Evolutionary conservation across 148 eudicot genomes (phyloP), one percentile per base, ranked within the genome.

Genomic region (Fagopyrum esculentum): DNA sequence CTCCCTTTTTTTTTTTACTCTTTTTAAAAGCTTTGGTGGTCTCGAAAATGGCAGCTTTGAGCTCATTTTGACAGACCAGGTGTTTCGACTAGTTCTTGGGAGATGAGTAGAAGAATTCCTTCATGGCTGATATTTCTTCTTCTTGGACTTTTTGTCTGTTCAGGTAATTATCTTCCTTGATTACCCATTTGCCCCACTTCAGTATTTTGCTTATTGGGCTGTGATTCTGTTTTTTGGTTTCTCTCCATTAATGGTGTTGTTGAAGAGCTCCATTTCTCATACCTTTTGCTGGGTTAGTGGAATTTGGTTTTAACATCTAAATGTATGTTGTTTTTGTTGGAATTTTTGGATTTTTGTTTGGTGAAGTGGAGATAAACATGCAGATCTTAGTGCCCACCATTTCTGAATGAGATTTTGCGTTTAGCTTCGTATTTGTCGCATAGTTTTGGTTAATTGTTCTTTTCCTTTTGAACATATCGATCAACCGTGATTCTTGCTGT

Each of bases 121-220:
- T 77, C 74, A 45, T 71, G 56, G 69, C 80, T 81, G 47, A 29
- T 77, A 50, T 59, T 81, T 76, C 71, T 88, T 59, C 82, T 81
- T 6, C 74, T 84, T 49, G 78, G 75, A 64, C 74, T 80, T 79
- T 73, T 82, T 73, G 77, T 87, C 81, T 78, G 61, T 81, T 86
- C 87, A 85, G 96, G 96, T 91, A 82, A 54, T 55, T 15, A 11
- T 9, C 30, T 57, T 55, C 66, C 47, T 73, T 9, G 4, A 9
- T 9, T 60, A 7, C 66, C 35, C 43, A 59, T 22, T 60, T 60
- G 30, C 66, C 79, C 68, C 51, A 75, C 70, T 59, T 75, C 12
- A 35, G 40, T 54, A 35, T 4, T 26, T 77, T 75, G 9, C 45
- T 45, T 54, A 35, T 3, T 29, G 69, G 47, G 51, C 17, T 9